phyloP scores from a whole-genome alignment of 768 basidiomycete species.

The Cubamyces sp. region DNA sequence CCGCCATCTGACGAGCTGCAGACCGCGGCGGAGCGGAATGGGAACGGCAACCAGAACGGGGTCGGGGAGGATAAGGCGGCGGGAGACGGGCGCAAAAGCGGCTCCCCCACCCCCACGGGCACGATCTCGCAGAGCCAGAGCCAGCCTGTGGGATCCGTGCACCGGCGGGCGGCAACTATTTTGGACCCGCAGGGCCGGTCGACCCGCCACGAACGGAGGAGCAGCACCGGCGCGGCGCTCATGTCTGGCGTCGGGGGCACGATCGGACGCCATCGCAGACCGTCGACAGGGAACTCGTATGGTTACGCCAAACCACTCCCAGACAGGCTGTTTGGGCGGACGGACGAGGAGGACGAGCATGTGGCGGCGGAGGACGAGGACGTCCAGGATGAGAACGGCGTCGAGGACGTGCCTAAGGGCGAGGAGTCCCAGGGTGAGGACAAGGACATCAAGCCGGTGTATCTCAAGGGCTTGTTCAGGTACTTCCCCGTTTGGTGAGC shows the following conservation, averaged over 20 bases:
- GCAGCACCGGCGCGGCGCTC: conserved; percentile 72
- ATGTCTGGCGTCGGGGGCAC: conserved; percentile 53
- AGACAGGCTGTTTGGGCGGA: conserved; percentile 55
- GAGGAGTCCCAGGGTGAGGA: conserved; percentile 58
- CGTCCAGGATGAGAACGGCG: conserved; percentile 37
- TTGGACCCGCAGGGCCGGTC: conserved; percentile 69
- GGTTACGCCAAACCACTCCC: conserved; percentile 34
- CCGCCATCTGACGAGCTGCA: conserved; percentile 38
- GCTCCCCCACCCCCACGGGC: conserved; percentile 29
- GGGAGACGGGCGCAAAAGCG: conserved; percentile 25
- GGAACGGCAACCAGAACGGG: conserved; percentile 13
- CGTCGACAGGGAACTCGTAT: conserved; percentile 65
- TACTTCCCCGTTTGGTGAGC: conserved; percentile 39
- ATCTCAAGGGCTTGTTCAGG: conserved; percentile 96
- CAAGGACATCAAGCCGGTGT: conserved; percentile 91
- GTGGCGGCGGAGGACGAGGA: conserved; percentile 46
- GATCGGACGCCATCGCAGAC: conserved; percentile 69
- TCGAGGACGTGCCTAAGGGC: conserved; percentile 33
- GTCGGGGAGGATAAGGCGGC: conserved; percentile 30
- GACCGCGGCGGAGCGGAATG: conserved; percentile 22
- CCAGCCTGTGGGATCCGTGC: conserved; percentile 61
- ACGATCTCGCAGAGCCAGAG: conserved; percentile 47
- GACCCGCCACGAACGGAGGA: conserved; percentile 71
- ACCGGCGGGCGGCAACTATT: conserved; percentile 79
- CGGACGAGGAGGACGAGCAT: conserved; percentile 49